phyloP scores from a whole-genome alignment of 306 rosid species.

The Cicer arietinum region DNA sequence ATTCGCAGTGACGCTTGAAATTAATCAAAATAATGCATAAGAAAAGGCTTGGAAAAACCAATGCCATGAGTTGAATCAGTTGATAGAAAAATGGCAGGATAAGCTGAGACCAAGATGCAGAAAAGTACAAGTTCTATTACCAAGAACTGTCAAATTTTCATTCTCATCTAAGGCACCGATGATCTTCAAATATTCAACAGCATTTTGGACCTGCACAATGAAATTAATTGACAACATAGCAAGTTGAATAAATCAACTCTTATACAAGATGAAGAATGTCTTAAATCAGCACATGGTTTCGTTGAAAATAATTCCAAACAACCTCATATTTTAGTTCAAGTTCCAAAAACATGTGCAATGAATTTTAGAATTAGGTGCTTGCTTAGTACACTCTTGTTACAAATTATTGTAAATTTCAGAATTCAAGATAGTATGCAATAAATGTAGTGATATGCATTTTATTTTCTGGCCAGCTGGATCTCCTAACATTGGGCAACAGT shows the following conservation, averaged over 20 bases:
- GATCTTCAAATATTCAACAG: constrained; percentile 83
- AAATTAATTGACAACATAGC: constrained; percentile 28
- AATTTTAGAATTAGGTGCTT: too few relatives aligned
- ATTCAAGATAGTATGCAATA: too few relatives aligned
- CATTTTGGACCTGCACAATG: constrained; percentile 85
- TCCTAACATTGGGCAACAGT: too few relatives aligned
- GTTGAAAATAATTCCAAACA: too few relatives aligned
- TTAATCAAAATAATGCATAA: constrained; percentile 10
- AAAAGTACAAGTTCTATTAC: constrained; percentile 48
- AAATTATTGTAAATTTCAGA: too few relatives aligned
- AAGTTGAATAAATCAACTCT: constrained; percentile 38
- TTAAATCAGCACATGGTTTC: not conserved
- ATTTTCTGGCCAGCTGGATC: too few relatives aligned
- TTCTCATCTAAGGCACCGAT: constrained; percentile 91
- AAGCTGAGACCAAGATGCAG: constrained; percentile 38
- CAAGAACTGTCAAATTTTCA: constrained; percentile 87
- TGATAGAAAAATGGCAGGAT: constrained; percentile 19
- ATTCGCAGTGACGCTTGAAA: constrained; percentile 21
- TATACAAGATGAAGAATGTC: constrained; percentile 25
- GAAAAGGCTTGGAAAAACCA: constrained; percentile 26
- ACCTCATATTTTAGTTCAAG: too few relatives aligned
- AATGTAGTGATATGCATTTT: too few relatives aligned
- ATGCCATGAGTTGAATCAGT: not conserved
- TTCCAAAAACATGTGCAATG: too few relatives aligned
- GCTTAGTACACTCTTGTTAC: too few relatives aligned